Conservation (phyloP, 2,329 filamentous ascomycete genomes). For the Paraphoma sp. region DNA sequence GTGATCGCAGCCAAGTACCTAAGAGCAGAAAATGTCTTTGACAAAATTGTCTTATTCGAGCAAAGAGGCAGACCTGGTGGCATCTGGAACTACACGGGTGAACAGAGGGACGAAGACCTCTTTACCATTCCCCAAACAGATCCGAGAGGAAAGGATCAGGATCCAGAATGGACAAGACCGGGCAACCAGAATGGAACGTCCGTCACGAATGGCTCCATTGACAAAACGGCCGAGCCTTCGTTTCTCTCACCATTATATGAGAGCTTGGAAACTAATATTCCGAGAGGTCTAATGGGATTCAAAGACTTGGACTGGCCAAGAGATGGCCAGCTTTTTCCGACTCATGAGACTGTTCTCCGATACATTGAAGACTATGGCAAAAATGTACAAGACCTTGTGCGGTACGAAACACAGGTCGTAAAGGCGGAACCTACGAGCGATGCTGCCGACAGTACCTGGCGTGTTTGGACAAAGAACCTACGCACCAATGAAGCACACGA, state of each 20-base stretch:
- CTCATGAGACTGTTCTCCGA: slow-evolving; percentile 70
- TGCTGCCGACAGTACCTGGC: slow-evolving; percentile 59
- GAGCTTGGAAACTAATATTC: slow-evolving; percentile 84
- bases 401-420: slow-evolving; percentile 74
- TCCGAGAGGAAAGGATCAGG: slow-evolving; percentile 65
- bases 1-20: slow-evolving; percentile 81
- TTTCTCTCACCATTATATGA: slow-evolving; percentile 89
- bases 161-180: slow-evolving; percentile 60
- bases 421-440: slow-evolving; percentile 55
- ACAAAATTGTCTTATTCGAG: slow-evolving; percentile 79
- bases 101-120: slow-evolving; percentile 55
- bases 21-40: slow-evolving; percentile 72
- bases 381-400: slow-evolving; percentile 71
- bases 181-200: not conserved
- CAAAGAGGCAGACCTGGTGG: slow-evolving; percentile 80
- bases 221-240: slow-evolving; percentile 53
- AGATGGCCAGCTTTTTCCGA: slow-evolving; percentile 75
- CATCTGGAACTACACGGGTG: slow-evolving; percentile 80
- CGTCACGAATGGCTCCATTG: not conserved
- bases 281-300: slow-evolving; percentile 80
- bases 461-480: slow-evolving; percentile 62
- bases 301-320: slow-evolving; percentile 71
- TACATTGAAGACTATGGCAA: slow-evolving; percentile 78
- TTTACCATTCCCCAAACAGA: slow-evolving; percentile 71
- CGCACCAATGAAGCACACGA: slow-evolving; percentile 46